Evolutionary conservation across 768 basidiomycete genomes (phyloP), one percentile per base, ranked within the genome.

Genomic region (Gelatoporia subvermispora): DNA sequence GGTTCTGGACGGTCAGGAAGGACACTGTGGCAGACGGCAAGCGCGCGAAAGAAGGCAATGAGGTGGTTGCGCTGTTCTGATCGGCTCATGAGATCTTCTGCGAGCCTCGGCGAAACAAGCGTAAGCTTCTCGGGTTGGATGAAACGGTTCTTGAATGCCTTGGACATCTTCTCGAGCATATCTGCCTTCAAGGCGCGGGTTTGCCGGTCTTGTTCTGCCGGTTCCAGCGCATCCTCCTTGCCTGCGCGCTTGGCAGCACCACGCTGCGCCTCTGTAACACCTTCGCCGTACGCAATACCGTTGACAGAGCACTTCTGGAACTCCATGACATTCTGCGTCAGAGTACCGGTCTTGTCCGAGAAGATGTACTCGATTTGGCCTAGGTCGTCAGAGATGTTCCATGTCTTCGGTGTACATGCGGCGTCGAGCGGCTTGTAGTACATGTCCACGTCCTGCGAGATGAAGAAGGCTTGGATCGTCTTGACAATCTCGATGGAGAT

Each of bases 401-500:
- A 97, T 4, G 91, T 94, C 66, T 97, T 97, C 22, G 95, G 94
- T 3, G 93, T 82, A 59, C 95, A 97, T 0, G 91, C 72, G 2
- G 89, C 85, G 62, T 96, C 84, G 64, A 85, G 85, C 34, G 85
- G 81, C 50, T 78, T 72, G 69, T 96, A 96, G 72, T 92, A 96
- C 92, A 98, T 94, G 66, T 97, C 94, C 55, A 93, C 60, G 62
- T 98, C 94, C 65, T 95, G 92, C 8, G 87, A 88, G 62, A 96
- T 97, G 72, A 96, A 95, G 71, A 81, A 95, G 2, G 94, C 94
- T 64, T 96, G 94, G 48, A 95, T 91, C 1, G 94, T 96, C 73
- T 96, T 96, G 74, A 96, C 93, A 55, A 96, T 89, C 70, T 97
- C 94, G 62, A 96, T 93, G 41, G 94, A 94, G 63, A 97, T 96